Evolutionary conservation across 2,329 filamentous ascomycete species (phyloP), one percentile per base, ranked within the genome.

Genomic region (Penicillium sumatraense): DNA sequence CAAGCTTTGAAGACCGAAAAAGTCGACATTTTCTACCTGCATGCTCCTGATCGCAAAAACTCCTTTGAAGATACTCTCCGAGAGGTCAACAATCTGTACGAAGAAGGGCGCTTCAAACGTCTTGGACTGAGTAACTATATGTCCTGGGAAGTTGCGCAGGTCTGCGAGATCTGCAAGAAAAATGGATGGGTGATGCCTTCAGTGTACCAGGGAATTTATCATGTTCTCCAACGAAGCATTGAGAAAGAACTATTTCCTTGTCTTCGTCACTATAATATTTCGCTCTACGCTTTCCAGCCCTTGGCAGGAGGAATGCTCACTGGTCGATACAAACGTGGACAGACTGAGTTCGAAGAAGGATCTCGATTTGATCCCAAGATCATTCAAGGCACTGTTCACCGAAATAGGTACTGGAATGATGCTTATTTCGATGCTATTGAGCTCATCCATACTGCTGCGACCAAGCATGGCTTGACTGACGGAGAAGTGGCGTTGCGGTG

Each of bases 1-100:
- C 56, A 67, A 35, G 76, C 74, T 1, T 68, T 82, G 13, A 65
- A 73, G 29, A 66, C 72, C 0, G 65, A 72, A 23, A 74, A 73
- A 54, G 66, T 83, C 2, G 73, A 83, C 35, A 75, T 81, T 48
- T 81, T 74, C 63, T 83, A 83, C 55, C 73, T 83, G 2, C 81
- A 83, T 58, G 75, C 72, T 1, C 80, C 80, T 50, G 81, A 83
- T 60, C 70, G 75, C n/a, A 75, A 66, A 0, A 76, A 72, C 1
- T 78, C 80, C 0, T 73, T 76, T 48, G 75, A 78, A 47, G 75
- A 77, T 5, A 81, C 80, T 1, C 67, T 82, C n/a, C 65, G 69
- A 6, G 79, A 72, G 23, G 75, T 83, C 29, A 73, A 83, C 59
- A 65, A 74, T 4, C 69, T 83, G 1, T 68, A 80, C 65, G 59